Conservation (phyloP, 768 basidiomycete genomes). For the Termitomyces sp. region DNA sequence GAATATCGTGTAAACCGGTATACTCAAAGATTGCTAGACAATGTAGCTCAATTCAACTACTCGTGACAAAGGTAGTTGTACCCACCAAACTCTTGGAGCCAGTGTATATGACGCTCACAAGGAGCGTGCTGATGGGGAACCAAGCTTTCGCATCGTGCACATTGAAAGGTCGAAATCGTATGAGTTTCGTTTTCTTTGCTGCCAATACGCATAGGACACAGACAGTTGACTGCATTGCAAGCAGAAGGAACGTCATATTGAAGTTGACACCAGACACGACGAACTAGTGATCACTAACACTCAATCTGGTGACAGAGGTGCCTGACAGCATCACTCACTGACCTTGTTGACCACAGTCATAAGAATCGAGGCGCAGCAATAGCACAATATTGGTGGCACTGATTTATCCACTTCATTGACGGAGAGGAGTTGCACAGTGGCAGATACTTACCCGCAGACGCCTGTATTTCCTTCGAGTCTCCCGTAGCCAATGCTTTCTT, state of each 20-base stretch:
- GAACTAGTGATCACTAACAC: slow-evolving; percentile 44
- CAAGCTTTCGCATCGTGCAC: slow-evolving; percentile 80
- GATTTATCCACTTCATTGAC: background rate
- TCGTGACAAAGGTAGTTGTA: slow-evolving; percentile 7
- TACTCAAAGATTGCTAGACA: slow-evolving; percentile 90
- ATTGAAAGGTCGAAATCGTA: slow-evolving; percentile 83
- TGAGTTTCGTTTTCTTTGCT: slow-evolving; percentile 72
- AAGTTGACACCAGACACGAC: slow-evolving; percentile 92
- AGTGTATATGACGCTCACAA: slow-evolving; percentile 95
- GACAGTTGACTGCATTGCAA: slow-evolving; percentile 87
- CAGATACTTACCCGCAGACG: slow-evolving; percentile 20
- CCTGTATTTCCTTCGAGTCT: slow-evolving; percentile 19
- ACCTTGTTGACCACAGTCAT: slow-evolving; percentile 99
- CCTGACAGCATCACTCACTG: slow-evolving; percentile 11
- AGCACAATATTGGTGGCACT: slow-evolving; percentile 83
- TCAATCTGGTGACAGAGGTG: background rate
- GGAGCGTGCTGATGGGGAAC: slow-evolving; percentile 91
- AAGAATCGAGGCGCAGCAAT: slow-evolving; percentile 88
- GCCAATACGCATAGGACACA: slow-evolving; percentile 72
- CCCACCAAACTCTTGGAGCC: slow-evolving; percentile 94
- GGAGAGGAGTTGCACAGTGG: background rate
- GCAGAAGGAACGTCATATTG: slow-evolving; percentile 94
- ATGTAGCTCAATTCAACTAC: background rate
- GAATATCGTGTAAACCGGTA: slow-evolving; percentile 98
- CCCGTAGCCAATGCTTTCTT: slow-evolving; percentile 33